These are phyloP conservation scores for Acanthamoeba divionensis DNA, from an alignment of 208 protist genomes.

Conservation along the genomic window DNA sequence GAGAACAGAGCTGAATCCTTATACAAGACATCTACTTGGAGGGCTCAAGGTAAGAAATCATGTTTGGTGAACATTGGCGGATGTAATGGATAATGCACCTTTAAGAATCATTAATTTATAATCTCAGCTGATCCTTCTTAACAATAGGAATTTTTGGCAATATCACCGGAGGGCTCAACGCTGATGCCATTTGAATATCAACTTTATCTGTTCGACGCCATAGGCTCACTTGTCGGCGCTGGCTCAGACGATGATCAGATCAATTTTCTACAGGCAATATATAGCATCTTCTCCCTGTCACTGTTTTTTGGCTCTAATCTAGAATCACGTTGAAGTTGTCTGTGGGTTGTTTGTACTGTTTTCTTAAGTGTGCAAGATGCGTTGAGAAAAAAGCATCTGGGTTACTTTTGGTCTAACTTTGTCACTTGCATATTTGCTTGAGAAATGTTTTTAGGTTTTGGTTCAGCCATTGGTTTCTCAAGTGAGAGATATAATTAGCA, in stretches of 20 bases:
- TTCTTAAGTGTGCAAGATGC: no score
- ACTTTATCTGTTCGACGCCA: slow-evolving; percentile 45
- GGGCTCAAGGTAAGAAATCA: neutral
- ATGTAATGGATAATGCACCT: neutral
- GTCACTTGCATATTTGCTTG: no score
- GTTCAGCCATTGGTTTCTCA: slow-evolving; percentile 10
- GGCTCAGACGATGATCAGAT: slow-evolving; percentile 44
- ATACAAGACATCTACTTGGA: no score
- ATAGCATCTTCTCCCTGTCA: no score
- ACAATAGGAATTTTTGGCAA: neutral
- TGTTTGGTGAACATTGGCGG: neutral
- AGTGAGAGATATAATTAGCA: neutral
- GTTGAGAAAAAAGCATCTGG: no score
- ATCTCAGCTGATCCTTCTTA: neutral
- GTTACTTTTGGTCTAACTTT: no score
- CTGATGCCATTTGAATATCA: slow-evolving; percentile 42
- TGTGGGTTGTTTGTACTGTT: no score
- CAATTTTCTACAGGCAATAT: neutral
- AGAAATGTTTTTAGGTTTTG: neutral
- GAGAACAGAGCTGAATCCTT: no score
- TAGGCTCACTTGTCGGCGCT: neutral
- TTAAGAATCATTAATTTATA: neutral
- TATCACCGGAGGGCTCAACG: neutral
- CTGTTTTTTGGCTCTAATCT: no score
- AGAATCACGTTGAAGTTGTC: no score